phyloP scores from a whole-genome alignment of 2,329 filamentous ascomycete genomes.

The Hirsutella minnesotensis region DNA sequence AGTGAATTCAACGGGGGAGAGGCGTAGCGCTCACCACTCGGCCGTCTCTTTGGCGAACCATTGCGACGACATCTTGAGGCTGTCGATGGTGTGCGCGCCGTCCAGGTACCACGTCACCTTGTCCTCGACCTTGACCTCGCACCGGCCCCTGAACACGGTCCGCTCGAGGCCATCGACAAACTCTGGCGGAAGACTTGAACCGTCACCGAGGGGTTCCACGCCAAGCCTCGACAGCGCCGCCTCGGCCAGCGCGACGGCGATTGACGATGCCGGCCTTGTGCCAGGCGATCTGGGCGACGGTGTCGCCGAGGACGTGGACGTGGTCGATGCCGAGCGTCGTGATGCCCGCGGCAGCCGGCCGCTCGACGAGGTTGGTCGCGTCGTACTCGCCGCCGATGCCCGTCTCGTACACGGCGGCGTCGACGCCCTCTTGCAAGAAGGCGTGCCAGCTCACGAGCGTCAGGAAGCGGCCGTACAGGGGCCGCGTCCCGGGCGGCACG shows the following conservation, averaged over 20 bases:
- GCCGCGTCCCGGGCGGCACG: constrained; percentile 28
- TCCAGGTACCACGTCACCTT: constrained; percentile 75
- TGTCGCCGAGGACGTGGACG: constrained; percentile 48
- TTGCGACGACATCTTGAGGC: constrained; percentile 65
- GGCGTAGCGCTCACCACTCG: constrained; percentile 13
- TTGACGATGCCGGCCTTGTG: constrained; percentile 66
- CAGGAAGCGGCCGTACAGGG: constrained; percentile 49
- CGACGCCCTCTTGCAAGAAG: constrained; percentile 51
- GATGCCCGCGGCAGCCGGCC: constrained; percentile 47
- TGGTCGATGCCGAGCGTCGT: constrained; percentile 61
- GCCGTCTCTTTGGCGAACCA: constrained; percentile 61
- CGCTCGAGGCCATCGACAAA: constrained; percentile 64
- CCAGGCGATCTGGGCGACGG: constrained; percentile 57
- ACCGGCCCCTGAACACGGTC: constrained; percentile 70
- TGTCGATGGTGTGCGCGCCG: constrained; percentile 86
- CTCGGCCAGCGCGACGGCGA: constrained; percentile 39
- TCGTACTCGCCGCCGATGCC: constrained; percentile 59
- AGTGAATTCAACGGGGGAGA: too few relatives aligned
- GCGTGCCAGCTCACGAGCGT: constrained; percentile 57
- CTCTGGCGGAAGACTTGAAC: constrained; percentile 39
- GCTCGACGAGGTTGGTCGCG: constrained; percentile 53
- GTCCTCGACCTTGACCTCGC: constrained; percentile 46
- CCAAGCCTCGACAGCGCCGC: constrained; percentile 33
- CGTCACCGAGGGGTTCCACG: constrained; percentile 12
- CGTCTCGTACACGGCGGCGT: constrained; percentile 53